Evolutionary conservation across 1,284 basidiomycete genomes (phyloP), one percentile per base, ranked within the genome.

Genomic region (Omphalotus olearius): DNA sequence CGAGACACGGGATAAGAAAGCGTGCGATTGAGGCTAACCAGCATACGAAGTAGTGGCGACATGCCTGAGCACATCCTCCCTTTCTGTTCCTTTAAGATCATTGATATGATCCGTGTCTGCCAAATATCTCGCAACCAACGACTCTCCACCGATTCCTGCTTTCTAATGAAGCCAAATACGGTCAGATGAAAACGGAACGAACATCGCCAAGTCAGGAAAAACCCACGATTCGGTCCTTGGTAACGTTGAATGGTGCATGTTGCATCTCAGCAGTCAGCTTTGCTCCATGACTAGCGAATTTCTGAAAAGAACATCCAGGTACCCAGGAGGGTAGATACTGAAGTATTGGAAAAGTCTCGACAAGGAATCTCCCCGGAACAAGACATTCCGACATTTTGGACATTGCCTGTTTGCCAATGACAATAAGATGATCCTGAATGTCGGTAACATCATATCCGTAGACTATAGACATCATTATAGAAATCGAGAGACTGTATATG

Each of bases 311-410:
- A 16, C 44, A 28, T 17, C 44, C 44, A 20, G 44, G 44, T 4
- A 45, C 10, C 44, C 44, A 45, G 11, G 20, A 25, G 17, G 46
- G 46, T 9, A 47, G 16, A 26, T 47, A 47, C 14, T 38, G 33
- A 11, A 47, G 25, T 14, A 26, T 28, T 14, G 46, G 46, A 47
- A 44, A 36, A 10, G 26, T 35, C n/a, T 44, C 41, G 9, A 35
- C 40, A 17, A 30, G 18, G 33, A 44, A 44, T 25, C n/a, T 43
- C n/a, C 49, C 49, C 14, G 49, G 49, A 44, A 50, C 17, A 3
- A 37, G 41, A 7, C 23, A 33, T 6, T 20, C 28, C 11, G 14
- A 25, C 10, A 43, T 23, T 25, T 14, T 20, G 4, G 28, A 40
- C 18, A 45, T 33, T 7, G 41, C 49, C 16, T 44, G 14, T 14